These are phyloP conservation scores for Candida golubevii DNA, from an alignment of 805 yeast genomes.

Conservation along the genomic window DNA sequence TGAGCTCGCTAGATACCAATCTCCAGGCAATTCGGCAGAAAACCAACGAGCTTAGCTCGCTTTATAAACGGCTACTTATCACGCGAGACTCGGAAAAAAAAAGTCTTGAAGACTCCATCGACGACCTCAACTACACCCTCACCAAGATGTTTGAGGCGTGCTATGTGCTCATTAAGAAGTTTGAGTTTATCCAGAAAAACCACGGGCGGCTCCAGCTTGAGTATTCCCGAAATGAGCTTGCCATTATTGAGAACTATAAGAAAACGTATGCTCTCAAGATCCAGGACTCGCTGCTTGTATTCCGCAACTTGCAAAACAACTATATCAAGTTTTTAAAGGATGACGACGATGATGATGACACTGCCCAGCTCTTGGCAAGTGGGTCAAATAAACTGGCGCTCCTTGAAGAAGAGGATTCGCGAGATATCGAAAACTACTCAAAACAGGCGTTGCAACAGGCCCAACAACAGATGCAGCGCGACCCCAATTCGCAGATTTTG, in stretches of 20 bases:
- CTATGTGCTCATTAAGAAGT: constrained; percentile 68
- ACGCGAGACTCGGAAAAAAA: constrained; percentile 86
- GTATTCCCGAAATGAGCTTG: constrained; percentile 46
- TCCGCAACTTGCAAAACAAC: constrained; percentile 83
- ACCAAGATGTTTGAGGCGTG: constrained; percentile 76
- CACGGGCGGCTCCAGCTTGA: constrained; percentile 39
- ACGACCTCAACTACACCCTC: constrained; percentile 66
- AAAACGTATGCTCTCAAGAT: constrained; percentile 81
- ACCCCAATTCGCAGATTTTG: constrained; percentile 31
- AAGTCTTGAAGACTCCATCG: constrained; percentile 72
- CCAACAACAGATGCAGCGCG: constrained; percentile 23
- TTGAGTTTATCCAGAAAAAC: constrained; percentile 41
- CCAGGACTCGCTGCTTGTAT: constrained; percentile 71
- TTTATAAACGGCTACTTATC: constrained; percentile 77
- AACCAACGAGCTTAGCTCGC: constrained; percentile 56
- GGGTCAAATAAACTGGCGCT: constrained; percentile 4
- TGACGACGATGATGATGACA: constrained; percentile 59
- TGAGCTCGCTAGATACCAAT: constrained; percentile 64
- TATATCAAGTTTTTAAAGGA: constrained; percentile 80
- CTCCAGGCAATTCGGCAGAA: constrained; percentile 49
- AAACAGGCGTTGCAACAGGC: constrained; percentile 50
- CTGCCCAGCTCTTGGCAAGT: constrained; percentile 1
- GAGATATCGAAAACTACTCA: constrained; percentile 44
- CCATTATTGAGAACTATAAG: constrained; percentile 74
- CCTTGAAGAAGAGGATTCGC: constrained; percentile 13